Base-by-base conservation (phyloP, 2,329 filamentous ascomycete species). In the Dothistroma pini region DNA sequence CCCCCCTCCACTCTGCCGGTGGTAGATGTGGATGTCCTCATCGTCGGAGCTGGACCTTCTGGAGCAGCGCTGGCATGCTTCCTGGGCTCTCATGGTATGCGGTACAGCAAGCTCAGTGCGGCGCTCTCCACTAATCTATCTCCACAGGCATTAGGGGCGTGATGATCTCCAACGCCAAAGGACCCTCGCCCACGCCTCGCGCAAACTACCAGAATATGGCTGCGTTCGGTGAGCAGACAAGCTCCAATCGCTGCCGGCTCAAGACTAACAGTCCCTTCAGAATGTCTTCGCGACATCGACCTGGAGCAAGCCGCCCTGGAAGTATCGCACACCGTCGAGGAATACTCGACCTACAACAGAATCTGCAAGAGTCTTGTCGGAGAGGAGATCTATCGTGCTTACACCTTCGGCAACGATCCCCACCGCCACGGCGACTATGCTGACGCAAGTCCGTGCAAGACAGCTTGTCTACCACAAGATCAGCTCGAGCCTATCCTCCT, bases 131-230 rank as follows among this genome's bases (percentile, higher is more conserved):
- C 21, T 44, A 32, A 41, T 2, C n/a, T 1, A 2, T 16, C 22
- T 12, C 22, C 16, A 5, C 19, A 52, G 56, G 56, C 47, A 44
- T 58, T 21, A 53, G 53, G 19, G 56, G 22, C 9, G 16, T 58
- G 48, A 58, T 58, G 56, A 35, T 58, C n/a, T 58, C 56, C 1
- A 34, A 58, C 49, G 19, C 34, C 9, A 38, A 48, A 8, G 48
- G 29, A 9, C 48, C 56, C 2, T 52, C 48, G 48, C 29, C 31
- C 2, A 29, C 29, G n/a, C 56, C 56, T n/a, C 47, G 48, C 7
- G 56, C 56, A 4, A 58, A 58, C 48, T 58, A 53, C 34, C 34
- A 35, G 29, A 58, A 58, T 31, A 58, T 58, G 56, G 48, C 56
- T 25, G 56, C 22, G 4, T 29, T 58, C 4, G 56, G 56, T 58